Conservation (phyloP, 2,329 filamentous ascomycete genomes). For the Botryotinia calthae region DNA sequence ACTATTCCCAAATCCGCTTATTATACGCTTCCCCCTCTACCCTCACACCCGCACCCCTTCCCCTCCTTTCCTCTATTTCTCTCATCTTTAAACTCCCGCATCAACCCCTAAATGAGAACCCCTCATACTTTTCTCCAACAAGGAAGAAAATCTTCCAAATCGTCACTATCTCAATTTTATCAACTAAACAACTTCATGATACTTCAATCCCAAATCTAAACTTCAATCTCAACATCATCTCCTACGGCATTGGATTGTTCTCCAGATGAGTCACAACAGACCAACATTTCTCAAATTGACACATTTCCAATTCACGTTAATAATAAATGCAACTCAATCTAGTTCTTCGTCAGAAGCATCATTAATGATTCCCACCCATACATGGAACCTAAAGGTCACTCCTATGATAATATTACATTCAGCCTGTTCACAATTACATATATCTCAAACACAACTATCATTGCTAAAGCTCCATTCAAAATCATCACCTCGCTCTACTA, state of each 20-base stretch:
- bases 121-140: no score
- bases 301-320: background rate
- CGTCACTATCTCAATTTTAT: background rate
- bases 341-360: fast-evolving
- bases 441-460: background rate
- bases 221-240: background rate
- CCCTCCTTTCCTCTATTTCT: no score
- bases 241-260: background rate
- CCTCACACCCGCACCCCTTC: no score
- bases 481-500: background rate
- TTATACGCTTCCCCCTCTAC: background rate
- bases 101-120: no score
- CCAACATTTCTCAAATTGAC: background rate
- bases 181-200: background rate
- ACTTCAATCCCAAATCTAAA: background rate
- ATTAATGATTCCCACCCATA: fast-evolving
- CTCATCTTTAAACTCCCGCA: background rate
- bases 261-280: background rate
- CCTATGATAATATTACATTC: background rate
- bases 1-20: background rate
- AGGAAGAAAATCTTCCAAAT: background rate
- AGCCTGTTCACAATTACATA: background rate
- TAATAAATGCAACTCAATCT: background rate
- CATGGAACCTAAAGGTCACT: background rate
- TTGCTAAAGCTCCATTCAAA: background rate